These are phyloP conservation scores for Pythium volutum DNA, from an alignment of 352 stramenopile genomes.

Conservation along the genomic window DNA sequence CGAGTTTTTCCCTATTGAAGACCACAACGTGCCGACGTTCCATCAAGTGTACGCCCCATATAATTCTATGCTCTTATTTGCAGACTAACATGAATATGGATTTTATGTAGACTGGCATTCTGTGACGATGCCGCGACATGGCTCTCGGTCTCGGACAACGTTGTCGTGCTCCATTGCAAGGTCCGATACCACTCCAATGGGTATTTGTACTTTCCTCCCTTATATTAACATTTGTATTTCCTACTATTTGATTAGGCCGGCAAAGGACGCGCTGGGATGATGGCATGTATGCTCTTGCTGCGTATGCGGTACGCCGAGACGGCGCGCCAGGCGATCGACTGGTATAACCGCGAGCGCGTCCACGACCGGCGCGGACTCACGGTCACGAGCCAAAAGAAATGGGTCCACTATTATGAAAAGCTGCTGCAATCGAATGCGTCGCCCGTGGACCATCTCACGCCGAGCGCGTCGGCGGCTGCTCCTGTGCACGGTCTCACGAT, in stretches of 20 bases:
- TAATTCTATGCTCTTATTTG: background rate
- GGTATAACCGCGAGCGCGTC: slow-evolving; percentile 66
- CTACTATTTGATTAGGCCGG: slow-evolving; percentile 27
- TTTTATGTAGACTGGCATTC: slow-evolving; percentile 46
- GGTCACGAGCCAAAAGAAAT: slow-evolving; percentile 67
- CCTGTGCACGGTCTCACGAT: slow-evolving; percentile 20
- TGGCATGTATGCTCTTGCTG: slow-evolving; percentile 71
- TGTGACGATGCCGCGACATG: slow-evolving; percentile 67
- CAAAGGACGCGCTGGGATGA: slow-evolving; percentile 75
- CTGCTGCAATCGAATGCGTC: background rate
- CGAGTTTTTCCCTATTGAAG: slow-evolving; percentile 63
- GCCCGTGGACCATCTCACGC: slow-evolving; percentile 8
- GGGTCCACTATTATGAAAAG: slow-evolving; percentile 63
- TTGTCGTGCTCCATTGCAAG: slow-evolving; percentile 78
- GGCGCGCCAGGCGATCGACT: slow-evolving; percentile 49
- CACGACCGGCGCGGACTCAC: slow-evolving; percentile 55
- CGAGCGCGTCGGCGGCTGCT: no score
- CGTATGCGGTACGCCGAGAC: slow-evolving; percentile 53
- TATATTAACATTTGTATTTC: background rate
- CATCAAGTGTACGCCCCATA: slow-evolving; percentile 48
- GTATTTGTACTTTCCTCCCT: background rate
- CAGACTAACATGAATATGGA: background rate
- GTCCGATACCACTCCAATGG: background rate
- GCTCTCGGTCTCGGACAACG: slow-evolving; percentile 40
- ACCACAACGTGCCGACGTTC: slow-evolving; percentile 70